Evolutionary conservation across 2,329 filamentous ascomycete species (phyloP), one percentile per base, ranked within the genome.

Genomic region (Colletotrichum tamarilloi): DNA sequence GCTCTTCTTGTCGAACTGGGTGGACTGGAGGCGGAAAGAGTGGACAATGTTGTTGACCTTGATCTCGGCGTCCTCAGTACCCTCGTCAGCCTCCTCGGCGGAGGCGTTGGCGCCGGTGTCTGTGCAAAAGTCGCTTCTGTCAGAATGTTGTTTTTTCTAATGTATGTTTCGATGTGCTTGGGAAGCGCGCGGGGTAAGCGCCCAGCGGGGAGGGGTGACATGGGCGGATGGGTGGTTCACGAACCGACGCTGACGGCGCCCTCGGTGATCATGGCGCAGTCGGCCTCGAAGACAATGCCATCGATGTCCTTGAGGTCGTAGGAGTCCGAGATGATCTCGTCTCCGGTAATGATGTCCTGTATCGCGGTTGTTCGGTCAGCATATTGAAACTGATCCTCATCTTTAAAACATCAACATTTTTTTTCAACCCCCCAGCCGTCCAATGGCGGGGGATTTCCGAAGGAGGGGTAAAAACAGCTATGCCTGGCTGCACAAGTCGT

Each of bases 241-340:
- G 77, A 84, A 95, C 93, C 88, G 82, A 97, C 91, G 77, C 89
- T 84, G 82, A 96, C 91, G 76, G 85, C 90, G 76, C 92, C 95
- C 85, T 95, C 88, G 74, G 90, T 91, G 87, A 98, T 95, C 92
- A 96, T 97, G 83, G 89, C 88, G 87, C 95, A 98, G 87, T 99
- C 93, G 82, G 92, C 93, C 89, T 98, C 96, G 87, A 94, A 98
- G 80, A 93, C 92, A 78, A 94, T 88, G 78, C 91, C 92, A 84
- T 95, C 94, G 76, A 96, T 83, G 84, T 93, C 88, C 88, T 94
- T 95, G 82, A 97, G 85, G 79, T 95, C 89, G 88, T 93, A 98
- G 79, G 94, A 97, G 88, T 98, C 96, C 81, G 97, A 97, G 92
- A 98, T 92, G 85, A 99, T 90, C 93, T 99, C 97, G 87, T 98